phyloP scores from a whole-genome alignment of 495 filamentous ascomycete species.

The Penicillium pulvis region DNA sequence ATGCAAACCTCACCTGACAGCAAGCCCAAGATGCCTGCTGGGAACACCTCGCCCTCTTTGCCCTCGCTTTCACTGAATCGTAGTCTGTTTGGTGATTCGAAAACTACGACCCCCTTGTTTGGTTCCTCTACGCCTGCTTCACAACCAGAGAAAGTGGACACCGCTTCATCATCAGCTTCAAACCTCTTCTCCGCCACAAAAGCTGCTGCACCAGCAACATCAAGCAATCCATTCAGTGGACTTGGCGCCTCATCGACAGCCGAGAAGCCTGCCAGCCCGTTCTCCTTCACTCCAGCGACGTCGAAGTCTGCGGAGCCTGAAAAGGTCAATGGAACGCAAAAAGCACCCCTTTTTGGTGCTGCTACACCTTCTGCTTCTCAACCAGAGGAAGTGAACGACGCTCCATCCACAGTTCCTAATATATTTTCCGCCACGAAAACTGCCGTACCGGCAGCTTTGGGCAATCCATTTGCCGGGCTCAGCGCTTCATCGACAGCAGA shows the following conservation, averaged over 20 bases:
- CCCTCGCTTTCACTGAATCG: slow-evolving; percentile 19
- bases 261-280: background rate
- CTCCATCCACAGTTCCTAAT: background rate
- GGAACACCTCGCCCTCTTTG: background rate
- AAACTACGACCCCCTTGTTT: background rate
- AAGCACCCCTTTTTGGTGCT: background rate
- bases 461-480: slow-evolving; percentile 27
- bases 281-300: background rate
- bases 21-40: slow-evolving; percentile 30
- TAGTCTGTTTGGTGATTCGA: slow-evolving; percentile 23
- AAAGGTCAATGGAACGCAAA: background rate
- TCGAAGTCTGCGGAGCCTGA: background rate
- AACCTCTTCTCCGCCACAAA: background rate
- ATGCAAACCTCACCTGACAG: slow-evolving; percentile 50
- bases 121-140: background rate
- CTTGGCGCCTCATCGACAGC: background rate
- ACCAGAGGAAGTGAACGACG: background rate
- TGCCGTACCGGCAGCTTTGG: slow-evolving; percentile 9
- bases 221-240: background rate
- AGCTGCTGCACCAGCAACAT: background rate
- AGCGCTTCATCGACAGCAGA: slow-evolving; percentile 10
- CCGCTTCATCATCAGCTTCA: background rate
- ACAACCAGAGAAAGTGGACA: background rate
- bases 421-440: background rate
- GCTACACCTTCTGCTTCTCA: background rate